phyloP scores from a whole-genome alignment of 805 yeast species.

The Nakazawaea pomicola region DNA sequence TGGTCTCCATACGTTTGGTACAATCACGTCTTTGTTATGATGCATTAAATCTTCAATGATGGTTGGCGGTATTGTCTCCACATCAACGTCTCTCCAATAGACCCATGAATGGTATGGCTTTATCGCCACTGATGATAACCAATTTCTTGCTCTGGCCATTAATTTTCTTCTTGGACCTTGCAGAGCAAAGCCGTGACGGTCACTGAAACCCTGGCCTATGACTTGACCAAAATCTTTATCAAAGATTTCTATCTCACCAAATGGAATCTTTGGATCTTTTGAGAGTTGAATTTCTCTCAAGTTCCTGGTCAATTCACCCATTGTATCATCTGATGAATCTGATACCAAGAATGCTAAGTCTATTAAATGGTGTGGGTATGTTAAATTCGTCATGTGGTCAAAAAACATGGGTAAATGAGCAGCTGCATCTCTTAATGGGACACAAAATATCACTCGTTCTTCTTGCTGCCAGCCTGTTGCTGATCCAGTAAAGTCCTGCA shows the following conservation, averaged over 20 bases:
- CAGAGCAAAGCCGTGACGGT: conserved; percentile 92
- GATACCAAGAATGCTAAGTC: conserved; percentile 78
- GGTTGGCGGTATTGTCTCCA: conserved; percentile 83
- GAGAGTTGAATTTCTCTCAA: conserved; percentile 62
- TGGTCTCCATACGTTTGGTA: conserved; percentile 93
- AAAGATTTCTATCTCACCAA: conserved; percentile 81
- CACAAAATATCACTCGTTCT: conserved; percentile 50
- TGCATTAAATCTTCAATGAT: conserved; percentile 89
- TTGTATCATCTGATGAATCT: conserved; percentile 85
- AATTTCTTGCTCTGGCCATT: conserved; percentile 94
- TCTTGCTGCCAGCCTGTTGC: conserved; percentile 49
- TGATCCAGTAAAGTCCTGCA: conserved; percentile 36
- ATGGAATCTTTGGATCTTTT: conserved; percentile 54
- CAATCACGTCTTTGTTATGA: conserved; percentile 86
- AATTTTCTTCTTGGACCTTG: conserved; percentile 93
- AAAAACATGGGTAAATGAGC: conserved; percentile 59
- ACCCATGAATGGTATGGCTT: conserved; percentile 94
- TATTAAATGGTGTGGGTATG: conserved; percentile 52
- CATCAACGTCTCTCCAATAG: conserved; percentile 97
- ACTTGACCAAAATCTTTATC: conserved; percentile 92
- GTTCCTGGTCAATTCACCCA: conserved; percentile 57
- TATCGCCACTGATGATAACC: conserved; percentile 83
- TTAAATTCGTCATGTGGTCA: conserved; percentile 48
- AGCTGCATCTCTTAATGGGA: conserved; percentile 57
- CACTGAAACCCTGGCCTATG: conserved; percentile 89